Evolutionary conservation across 805 yeast genomes (phyloP), one percentile per base, ranked within the genome.

Genomic region (Ogataea ganodermae): DNA sequence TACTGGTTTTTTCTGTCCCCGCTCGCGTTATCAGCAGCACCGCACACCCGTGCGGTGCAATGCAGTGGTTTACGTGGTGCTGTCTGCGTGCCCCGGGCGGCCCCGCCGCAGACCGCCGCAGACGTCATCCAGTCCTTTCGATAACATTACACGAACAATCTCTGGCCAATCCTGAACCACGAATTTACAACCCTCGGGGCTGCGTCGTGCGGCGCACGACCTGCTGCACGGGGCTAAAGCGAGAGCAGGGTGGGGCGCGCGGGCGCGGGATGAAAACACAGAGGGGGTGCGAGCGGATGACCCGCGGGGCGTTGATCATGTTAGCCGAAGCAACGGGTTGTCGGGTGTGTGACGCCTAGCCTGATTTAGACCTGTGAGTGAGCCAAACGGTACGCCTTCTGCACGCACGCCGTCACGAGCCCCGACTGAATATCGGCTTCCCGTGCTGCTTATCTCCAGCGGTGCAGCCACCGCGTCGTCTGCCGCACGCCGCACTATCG

Each of bases 141-240:
- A 30, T 30, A 30, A 13, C 33, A 16, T 30, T 30, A 18, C 33
- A 16, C 7, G 12, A 16, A 17, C 43, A 51, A 51, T 51, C 55
- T 51, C 45, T 46, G 43, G 40, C 55, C 55, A 51, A 51, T 51
- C 27, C 31, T 8, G 39, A 6, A 22, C 9, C 27, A 32, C 22
- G 23, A 30, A 51, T 40, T 45, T 42, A 44, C 36, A 30, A 28
- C 37, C 37, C n/a, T 37, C 9, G 21, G 42, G 32, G 26, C 31
- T 18, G 41, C 27, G 43, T 23, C 14, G 37, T 8, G 28, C 36
- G 35, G 28, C 26, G 37, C 37, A 41, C 37, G 27, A 30, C 44
- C 24, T 16, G 35, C 24, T 24, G 35, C 35, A n/a, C 6, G 24
- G 24, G 35, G 43, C 16, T 7, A 14, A 21, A 18, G n/a, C 14